Evolutionary conservation across 2,329 filamentous ascomycete genomes (phyloP).

Genomic region (Alternaria sp.): DNA sequence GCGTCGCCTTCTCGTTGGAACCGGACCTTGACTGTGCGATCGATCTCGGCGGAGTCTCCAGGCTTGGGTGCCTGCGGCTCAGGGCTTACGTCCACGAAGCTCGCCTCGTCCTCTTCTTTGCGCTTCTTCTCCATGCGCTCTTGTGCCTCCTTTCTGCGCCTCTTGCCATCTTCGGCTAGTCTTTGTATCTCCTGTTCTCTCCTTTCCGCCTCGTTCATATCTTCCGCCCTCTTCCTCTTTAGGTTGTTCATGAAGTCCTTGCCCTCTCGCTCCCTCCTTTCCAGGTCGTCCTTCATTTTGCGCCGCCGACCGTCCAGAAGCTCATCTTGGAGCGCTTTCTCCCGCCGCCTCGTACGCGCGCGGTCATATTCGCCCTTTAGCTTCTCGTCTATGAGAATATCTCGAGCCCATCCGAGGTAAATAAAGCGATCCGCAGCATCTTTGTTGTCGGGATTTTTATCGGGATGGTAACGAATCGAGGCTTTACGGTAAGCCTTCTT

Average conservation of each 20-base stretch:
- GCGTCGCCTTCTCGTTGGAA: constrained; percentile 58
- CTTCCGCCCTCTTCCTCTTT: constrained; percentile 55
- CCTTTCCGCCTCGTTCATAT: constrained; percentile 62
- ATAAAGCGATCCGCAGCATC: constrained; percentile 82
- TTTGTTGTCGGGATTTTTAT: constrained; percentile 72
- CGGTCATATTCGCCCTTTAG: constrained; percentile 80
- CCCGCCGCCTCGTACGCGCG: constrained; percentile 72
- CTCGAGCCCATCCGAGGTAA: constrained; percentile 82
- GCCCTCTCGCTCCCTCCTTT: constrained; percentile 70
- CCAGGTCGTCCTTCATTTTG: constrained; percentile 85
- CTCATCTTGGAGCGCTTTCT: constrained; percentile 73
- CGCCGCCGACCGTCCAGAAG: constrained; percentile 75
- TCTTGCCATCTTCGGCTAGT: constrained; percentile 57
- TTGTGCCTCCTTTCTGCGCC: constrained; percentile 63
- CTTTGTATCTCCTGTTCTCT: constrained; percentile 59
- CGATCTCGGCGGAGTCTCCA: constrained; percentile 57
- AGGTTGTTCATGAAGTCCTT: constrained; percentile 39
- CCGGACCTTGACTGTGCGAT: constrained; percentile 65
- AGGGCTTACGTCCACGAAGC: constrained; percentile 30
- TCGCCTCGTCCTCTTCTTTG: constrained; percentile 55
- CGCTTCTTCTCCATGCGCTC: constrained; percentile 61
- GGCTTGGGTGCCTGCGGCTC: constrained; percentile 26
- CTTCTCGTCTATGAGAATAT: constrained; percentile 75
- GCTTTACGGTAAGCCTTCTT: constrained; percentile 84
- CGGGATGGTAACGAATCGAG: constrained; percentile 90